These are phyloP conservation scores for Arbutus unedo DNA, from an alignment of 148 eudicot species.

Conservation along the genomic window DNA sequence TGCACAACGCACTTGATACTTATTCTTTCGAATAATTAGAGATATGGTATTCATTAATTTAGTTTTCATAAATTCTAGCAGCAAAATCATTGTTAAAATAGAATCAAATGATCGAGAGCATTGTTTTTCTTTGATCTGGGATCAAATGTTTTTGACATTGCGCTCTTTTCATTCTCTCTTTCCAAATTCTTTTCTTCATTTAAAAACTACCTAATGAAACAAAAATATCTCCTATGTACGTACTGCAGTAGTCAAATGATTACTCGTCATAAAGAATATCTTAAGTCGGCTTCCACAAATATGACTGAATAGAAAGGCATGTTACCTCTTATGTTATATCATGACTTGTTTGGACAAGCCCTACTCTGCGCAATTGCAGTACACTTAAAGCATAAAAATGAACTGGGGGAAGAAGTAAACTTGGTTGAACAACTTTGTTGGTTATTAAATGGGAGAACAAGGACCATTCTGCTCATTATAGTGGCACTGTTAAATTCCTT, in stretches of 20 bases:
- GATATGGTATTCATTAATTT: not conserved
- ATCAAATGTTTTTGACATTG: not conserved
- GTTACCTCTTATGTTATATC: not conserved
- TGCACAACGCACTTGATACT: not conserved
- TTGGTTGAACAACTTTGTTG: not conserved
- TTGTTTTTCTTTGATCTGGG: no score
- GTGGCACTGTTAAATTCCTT: not conserved
- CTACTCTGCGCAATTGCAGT: not conserved
- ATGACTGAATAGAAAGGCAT: not conserved
- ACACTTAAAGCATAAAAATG: not conserved
- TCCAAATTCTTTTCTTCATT: not conserved
- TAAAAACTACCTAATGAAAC: not conserved
- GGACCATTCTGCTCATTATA: not conserved
- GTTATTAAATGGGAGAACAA: conserved; percentile 1
- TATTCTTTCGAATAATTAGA: not conserved
- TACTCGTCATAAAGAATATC: not conserved
- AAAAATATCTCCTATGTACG: not conserved
- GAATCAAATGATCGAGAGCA: not conserved
- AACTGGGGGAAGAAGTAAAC: not conserved
- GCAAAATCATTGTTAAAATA: not conserved
- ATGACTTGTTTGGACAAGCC: not conserved
- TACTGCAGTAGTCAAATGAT: not conserved
- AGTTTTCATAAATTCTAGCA: not conserved
- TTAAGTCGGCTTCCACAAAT: not conserved
- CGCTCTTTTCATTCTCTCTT: not conserved